These are phyloP conservation scores for Puccinia novopanici DNA, from an alignment of 1,284 basidiomycete species.

Conservation along the genomic window DNA sequence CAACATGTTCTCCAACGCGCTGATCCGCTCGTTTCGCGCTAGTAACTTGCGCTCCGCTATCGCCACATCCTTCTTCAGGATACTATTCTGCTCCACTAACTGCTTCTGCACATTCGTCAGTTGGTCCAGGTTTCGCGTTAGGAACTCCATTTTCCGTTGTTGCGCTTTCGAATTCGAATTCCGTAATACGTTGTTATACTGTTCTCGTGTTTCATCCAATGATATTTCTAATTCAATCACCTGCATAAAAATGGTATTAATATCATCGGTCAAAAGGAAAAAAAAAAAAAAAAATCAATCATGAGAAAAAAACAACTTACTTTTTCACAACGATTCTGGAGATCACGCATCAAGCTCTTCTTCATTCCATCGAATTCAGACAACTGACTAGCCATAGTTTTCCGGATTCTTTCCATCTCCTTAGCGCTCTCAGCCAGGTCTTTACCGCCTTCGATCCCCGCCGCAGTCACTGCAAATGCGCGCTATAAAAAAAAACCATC, in stretches of 20 bases:
- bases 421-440: slow-evolving; percentile 93
- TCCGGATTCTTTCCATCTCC: slow-evolving; percentile 93
- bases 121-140: slow-evolving; percentile 95
- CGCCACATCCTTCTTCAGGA: slow-evolving; percentile 95
- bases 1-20: slow-evolving; percentile 85
- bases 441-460: slow-evolving; percentile 93
- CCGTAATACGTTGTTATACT: slow-evolving; percentile 97
- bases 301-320: slow-evolving; percentile 62
- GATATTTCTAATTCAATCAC: slow-evolving; percentile 99
- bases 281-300: background rate
- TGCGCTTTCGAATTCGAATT: slow-evolving; percentile 97
- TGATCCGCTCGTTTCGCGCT: slow-evolving; percentile 94
- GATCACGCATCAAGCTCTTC: slow-evolving; percentile 96
- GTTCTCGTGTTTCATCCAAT: slow-evolving; percentile 96
- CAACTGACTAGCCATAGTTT: slow-evolving; percentile 93
- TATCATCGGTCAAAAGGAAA: too few species aligned
- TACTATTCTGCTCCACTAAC: slow-evolving; percentile 98
- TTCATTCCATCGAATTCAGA: slow-evolving; percentile 98
- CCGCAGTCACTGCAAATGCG: slow-evolving; percentile 91
- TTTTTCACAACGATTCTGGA: slow-evolving; percentile 99
- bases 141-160: slow-evolving; percentile 98
- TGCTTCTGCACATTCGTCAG: slow-evolving; percentile 95
- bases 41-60: slow-evolving; percentile 94
- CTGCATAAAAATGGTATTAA: too few species aligned
- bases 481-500: slow-evolving; percentile 65